Percentiles rank a stretch among this genome's conserved stretches.
Conservation (phyloP, 202 grass and related monocot species). For the Eragrostis tef region DNA sequence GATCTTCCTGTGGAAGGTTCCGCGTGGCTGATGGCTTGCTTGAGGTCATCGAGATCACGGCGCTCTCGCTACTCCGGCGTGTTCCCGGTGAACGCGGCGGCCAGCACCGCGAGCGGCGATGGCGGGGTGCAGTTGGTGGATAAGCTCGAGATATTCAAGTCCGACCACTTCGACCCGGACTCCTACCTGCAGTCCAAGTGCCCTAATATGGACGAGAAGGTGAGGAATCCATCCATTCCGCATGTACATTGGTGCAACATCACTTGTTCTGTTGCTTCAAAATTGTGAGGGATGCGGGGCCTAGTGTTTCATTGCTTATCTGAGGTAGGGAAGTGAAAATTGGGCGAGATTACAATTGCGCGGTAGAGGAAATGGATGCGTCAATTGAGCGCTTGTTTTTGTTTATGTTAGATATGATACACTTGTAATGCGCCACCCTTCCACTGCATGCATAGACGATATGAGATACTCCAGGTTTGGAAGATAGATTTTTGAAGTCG, state of each 20-base stretch:
- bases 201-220: conserved; percentile 89
- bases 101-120: conserved; percentile 42
- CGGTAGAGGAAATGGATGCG: background rate
- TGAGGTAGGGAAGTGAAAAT: background rate
- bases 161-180: conserved; percentile 91
- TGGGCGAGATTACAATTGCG: background rate
- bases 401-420: background rate
- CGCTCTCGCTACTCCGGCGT: conserved; percentile 61
- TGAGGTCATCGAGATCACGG: conserved; percentile 84
- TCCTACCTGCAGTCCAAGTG: conserved; percentile 99
- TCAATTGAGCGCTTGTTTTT: background rate
- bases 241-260: background rate
- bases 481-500: background rate
- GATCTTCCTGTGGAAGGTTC: conserved; percentile 16
- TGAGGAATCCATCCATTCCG: conserved; percentile 7
- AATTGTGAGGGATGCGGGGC: background rate
- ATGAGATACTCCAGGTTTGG: background rate
- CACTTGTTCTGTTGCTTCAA: background rate
- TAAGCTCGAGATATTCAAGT: conserved; percentile 99
- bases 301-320: background rate
- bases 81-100: conserved; percentile 41
- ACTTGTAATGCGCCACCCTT: background rate
- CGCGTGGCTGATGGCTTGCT: conserved; percentile 56
- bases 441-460: background rate
- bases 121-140: conserved; percentile 71